Evolutionary conservation across 441 rosid genomes (phyloP).

Genomic region (Geranium incanum): DNA sequence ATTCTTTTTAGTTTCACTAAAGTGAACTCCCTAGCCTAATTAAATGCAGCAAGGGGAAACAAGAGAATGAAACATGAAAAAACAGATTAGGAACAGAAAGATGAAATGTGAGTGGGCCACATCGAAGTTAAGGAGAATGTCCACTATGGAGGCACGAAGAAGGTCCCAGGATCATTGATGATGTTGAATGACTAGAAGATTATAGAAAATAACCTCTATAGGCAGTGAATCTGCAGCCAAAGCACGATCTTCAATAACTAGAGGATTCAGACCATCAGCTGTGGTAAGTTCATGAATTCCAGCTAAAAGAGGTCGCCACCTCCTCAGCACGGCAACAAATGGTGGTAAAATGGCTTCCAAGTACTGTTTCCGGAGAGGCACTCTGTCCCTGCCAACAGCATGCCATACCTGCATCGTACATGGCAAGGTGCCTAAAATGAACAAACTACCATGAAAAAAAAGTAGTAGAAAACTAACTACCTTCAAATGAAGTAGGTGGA

Average conservation of each 20-base stretch:
- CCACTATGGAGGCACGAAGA: no score
- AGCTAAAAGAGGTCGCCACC: conserved; percentile 98
- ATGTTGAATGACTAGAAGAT: conserved; percentile 14
- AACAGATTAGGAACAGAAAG: no score
- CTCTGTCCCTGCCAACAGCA: conserved; percentile 83
- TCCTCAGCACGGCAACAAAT: conserved; percentile 89
- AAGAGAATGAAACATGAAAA: no score
- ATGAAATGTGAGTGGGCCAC: no score
- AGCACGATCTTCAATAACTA: conserved; percentile 86
- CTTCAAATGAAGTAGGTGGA: conserved; percentile 17
- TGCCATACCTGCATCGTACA: conserved; percentile 72
- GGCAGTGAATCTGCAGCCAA: conserved; percentile 94
- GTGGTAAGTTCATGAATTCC: conserved; percentile 98
- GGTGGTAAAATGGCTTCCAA: conserved; percentile 94
- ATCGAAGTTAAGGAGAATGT: no score
- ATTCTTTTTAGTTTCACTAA: no score
- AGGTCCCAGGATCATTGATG: not conserved
- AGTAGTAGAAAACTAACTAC: conserved; percentile 12
- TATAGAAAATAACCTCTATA: conserved; percentile 50
- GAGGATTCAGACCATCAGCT: conserved; percentile 97
- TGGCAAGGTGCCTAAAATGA: conserved; percentile 22
- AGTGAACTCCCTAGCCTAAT: no score
- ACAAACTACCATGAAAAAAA: conserved; percentile 20
- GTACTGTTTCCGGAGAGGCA: conserved; percentile 83
- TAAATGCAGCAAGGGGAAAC: no score